Conservation (phyloP, 164 flowering plant species). For the Vitis cinerea region DNA sequence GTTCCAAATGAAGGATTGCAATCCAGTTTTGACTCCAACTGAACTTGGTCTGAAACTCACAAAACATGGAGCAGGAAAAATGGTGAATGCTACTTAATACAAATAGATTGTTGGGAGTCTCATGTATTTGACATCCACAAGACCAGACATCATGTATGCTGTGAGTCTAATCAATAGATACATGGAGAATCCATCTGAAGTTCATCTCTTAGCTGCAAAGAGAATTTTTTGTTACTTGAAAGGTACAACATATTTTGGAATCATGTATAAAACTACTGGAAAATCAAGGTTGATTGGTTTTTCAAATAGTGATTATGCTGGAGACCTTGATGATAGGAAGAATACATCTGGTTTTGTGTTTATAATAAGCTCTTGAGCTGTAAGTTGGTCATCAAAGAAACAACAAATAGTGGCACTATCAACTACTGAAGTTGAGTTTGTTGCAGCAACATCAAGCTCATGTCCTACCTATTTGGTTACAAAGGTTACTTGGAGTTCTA, state of each 20-base stretch:
- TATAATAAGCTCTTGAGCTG: not conserved
- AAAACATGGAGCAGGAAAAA: too few species aligned
- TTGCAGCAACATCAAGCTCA: not conserved
- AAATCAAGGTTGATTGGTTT: not conserved
- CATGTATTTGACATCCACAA: too few species aligned
- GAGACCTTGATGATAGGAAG: slow-evolving; percentile 1
- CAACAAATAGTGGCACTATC: not conserved
- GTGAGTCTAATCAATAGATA: too few species aligned
- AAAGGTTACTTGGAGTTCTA: not conserved
- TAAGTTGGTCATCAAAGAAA: not conserved
- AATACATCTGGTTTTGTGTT: not conserved
- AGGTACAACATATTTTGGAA: not conserved
- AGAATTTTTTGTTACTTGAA: not conserved
- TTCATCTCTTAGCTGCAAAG: not conserved
- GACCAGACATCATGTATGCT: too few species aligned
- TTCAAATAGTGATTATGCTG: not conserved
- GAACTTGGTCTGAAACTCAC: too few species aligned
- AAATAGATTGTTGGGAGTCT: too few species aligned
- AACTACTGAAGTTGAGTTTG: not conserved
- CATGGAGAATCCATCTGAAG: not conserved
- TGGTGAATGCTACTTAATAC: too few species aligned
- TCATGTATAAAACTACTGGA: not conserved
- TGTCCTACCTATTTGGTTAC: not conserved
- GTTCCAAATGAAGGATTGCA: too few species aligned
- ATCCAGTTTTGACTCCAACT: too few species aligned